Evolutionary conservation across 495 filamentous ascomycete genomes (phyloP), one percentile per base, ranked within the genome.

Genomic region (Penicillium ochrochloron): DNA sequence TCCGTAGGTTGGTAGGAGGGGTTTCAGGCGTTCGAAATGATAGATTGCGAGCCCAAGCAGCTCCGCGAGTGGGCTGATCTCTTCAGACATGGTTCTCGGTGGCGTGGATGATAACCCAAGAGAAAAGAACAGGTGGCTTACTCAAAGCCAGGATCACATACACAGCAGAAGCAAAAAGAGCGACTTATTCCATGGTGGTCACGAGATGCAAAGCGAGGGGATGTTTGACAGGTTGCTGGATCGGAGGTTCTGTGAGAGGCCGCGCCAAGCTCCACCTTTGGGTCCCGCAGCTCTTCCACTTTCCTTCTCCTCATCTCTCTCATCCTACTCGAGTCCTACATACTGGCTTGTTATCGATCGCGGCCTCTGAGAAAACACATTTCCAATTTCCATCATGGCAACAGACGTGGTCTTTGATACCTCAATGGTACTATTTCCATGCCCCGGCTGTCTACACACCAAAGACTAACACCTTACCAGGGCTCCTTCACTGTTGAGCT

Each of bases 401-500:
- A 91, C 87, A 27, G 87, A 91, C 64, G 84, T 96, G 57, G 80
- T 82, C 27, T 85, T 96, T 15, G 90, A 95, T 58, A 96, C 92
- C 37, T 89, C 87, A 29, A 92, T 96, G 89, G 92, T 92, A 78
- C 66, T 11, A 37, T 3, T 21, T 29, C 12, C 33, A 52, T 17
- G 52, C 29, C 37, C 9, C 52, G 46, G 6, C 50, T 23, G 39
- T 17, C 34, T 17, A 44, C 12, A 37, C 57, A 54, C 34, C 57
- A 42, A 29, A 29, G 9, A 54, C 70, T 76, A 64, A 79, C 64
- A 17, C 19, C 29, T 14, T 42, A 10, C 0, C 63, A 91, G 94
- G 94, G 95, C 72, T 86, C 80, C 2, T 92, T 99, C 75, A 85
- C 84, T 42, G 75, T 97, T 29, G 95, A 99, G 80, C 92, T 99